Conservation (phyloP, 306 rosid genomes). For the Elaeagnus macrophylla region DNA sequence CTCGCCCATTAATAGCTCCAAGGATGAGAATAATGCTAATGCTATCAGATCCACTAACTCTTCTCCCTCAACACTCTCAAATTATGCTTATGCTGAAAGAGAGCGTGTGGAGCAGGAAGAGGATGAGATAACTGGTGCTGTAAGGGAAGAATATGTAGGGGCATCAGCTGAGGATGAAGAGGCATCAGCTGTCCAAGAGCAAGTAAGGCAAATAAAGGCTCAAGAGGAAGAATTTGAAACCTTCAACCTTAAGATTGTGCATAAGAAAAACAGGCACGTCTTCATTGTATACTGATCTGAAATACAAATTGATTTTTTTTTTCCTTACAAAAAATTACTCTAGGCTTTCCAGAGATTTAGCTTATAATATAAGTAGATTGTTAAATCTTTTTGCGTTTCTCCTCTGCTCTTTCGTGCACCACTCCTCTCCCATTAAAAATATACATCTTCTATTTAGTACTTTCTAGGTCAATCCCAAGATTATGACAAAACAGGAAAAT, state of each 20-base stretch:
- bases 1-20: slow-evolving; percentile 57
- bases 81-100: slow-evolving; percentile 71
- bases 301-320: background rate
- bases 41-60: slow-evolving; percentile 56
- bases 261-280: slow-evolving; percentile 90
- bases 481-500: no score
- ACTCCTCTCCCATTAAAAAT: no score
- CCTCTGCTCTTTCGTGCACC: no score
- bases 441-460: no score
- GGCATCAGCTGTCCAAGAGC: slow-evolving; percentile 98
- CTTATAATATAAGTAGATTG: no score
- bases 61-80: slow-evolving; percentile 67
- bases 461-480: no score
- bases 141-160: slow-evolving; percentile 68
- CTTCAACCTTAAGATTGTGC: slow-evolving; percentile 95
- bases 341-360: no score
- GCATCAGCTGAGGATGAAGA: slow-evolving; percentile 88
- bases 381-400: no score
- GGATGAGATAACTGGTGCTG: slow-evolving; percentile 49
- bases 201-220: slow-evolving; percentile 88
- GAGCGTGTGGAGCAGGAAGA: slow-evolving; percentile 60
- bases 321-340: no score
- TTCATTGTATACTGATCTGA: background rate
- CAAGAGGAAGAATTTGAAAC: slow-evolving; percentile 98
- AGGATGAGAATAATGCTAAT: slow-evolving; percentile 62